Percentiles rank a stretch among this genome's conserved stretches.
phyloP scores from a whole-genome alignment of 2,329 filamentous ascomycete genomes.

The Fusarium sp. region DNA sequence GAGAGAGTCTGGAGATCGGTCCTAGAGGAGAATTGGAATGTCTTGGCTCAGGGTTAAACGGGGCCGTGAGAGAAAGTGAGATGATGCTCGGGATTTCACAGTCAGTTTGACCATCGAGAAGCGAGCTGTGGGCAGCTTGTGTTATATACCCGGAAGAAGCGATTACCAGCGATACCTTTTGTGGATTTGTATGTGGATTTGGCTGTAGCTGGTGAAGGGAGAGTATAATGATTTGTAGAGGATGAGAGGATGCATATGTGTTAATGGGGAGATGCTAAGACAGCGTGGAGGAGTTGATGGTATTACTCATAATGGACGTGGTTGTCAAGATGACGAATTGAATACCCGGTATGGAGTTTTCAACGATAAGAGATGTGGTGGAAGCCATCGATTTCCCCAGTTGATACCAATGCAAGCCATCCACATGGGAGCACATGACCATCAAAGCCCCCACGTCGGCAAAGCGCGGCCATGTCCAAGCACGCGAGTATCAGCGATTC shows the following conservation, averaged over 20 bases:
- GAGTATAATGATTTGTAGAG: background rate
- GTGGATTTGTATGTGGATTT: slow-evolving; percentile 10
- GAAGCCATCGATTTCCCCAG: background rate
- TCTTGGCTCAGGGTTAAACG: background rate
- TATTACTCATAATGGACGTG: background rate
- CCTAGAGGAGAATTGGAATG: background rate
- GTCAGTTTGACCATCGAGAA: slow-evolving; percentile 6
- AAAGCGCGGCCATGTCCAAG: slow-evolving; percentile 41
- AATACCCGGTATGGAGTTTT: background rate
- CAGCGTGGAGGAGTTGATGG: background rate
- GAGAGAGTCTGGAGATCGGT: slow-evolving; percentile 37
- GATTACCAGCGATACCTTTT: slow-evolving; percentile 8
- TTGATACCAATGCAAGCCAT: background rate
- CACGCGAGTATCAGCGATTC: slow-evolving; percentile 8
- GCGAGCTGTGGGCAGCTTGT: slow-evolving; percentile 16
- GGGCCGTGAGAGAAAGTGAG: background rate
- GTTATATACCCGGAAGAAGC: slow-evolving; percentile 35
- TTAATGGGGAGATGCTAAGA: background rate
- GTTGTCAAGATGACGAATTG: slow-evolving; percentile 8
- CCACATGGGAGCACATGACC: slow-evolving; percentile 37
- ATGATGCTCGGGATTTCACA: slow-evolving; percentile 4
- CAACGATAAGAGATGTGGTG: background rate
- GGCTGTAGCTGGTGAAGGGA: slow-evolving; percentile 1
- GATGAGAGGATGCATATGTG: slow-evolving; percentile 9
- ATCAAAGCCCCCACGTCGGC: slow-evolving; percentile 39